phyloP scores from a whole-genome alignment of 768 basidiomycete genomes.

The Fomitopsis serialis region DNA sequence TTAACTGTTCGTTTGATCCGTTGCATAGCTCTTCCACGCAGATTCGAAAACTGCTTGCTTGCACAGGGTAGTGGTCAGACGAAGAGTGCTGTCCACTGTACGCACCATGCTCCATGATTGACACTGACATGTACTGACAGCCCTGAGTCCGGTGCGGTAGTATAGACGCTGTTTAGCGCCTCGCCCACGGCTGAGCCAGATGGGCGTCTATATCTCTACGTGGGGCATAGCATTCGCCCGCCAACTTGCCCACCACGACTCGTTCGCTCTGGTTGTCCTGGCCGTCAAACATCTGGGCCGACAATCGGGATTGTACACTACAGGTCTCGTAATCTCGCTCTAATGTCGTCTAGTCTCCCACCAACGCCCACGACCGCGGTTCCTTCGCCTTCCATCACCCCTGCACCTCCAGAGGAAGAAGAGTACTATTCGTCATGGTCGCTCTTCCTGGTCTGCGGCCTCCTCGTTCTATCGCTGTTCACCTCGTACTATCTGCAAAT shows the following conservation, averaged over 20 bases:
- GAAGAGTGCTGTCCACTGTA: too few species aligned
- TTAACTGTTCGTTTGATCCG: too few species aligned
- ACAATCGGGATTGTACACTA: background rate
- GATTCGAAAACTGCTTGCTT: too few species aligned
- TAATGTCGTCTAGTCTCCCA: slow-evolving; percentile 9
- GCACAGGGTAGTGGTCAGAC: too few species aligned
- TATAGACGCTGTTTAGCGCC: too few species aligned
- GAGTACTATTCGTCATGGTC: slow-evolving; percentile 93
- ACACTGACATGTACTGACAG: too few species aligned
- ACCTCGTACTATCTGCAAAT: slow-evolving; percentile 98
- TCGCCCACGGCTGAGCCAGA: too few species aligned
- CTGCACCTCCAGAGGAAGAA: slow-evolving; percentile 44
- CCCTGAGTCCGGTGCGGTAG: too few species aligned
- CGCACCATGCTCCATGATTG: too few species aligned
- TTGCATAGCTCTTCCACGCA: too few species aligned
- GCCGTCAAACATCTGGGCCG: background rate
- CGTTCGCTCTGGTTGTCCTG: background rate
- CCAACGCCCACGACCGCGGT: slow-evolving; percentile 10
- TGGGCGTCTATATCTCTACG: background rate
- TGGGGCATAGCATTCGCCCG: background rate
- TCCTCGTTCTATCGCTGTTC: slow-evolving; percentile 91
- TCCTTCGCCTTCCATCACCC: slow-evolving; percentile 12
- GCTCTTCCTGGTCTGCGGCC: slow-evolving; percentile 86
- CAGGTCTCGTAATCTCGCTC: background rate
- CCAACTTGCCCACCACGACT: background rate